Base-by-base conservation (phyloP, 2,329 filamentous ascomycete genomes). In the Tolypocladium inflatum region DNA sequence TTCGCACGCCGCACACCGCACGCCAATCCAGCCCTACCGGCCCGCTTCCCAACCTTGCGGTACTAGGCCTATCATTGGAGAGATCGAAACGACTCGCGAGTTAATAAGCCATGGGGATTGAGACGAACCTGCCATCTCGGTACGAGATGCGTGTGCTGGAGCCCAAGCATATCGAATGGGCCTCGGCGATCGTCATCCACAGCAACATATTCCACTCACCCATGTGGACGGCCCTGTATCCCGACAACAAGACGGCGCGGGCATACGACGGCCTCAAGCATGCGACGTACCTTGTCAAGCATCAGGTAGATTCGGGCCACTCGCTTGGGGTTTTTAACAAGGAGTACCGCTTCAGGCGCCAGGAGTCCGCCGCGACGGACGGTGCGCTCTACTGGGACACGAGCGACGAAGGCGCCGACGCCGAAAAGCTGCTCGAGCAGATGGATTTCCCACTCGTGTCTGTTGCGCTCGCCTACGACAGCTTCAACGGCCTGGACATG, bases 381-480 rank as follows among this genome's bases (percentile, higher is more conserved):
- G 67, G 68, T 11, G 62, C 58, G 45, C 62, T 71, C n/a, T 66
- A 66, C 60, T 71, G 68, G 68, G 59, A 69, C 26, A n/a, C 45
- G 10, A 54, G 37, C 7, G 42, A 65, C 43, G 26, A 55, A 8
- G 38, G 30, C 0, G 52, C 55, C 9, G 60, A 61, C 6, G 55
- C 23, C 1, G 61, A 62, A n/a, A 57, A 59, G 59, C 62, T 70
- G 33, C 63, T 68, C 2, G 65, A 65, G 56, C 63, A 65, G 52
- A 71, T 71, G 69, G 68, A 70, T 54, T 71, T 71, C 54, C 67
- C 68, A 1, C 62, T 70, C 10, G 68, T 68, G 2, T 68, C 65
- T 11, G 56, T 71, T 26, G 68, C 67, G 2, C 59, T 71, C 21
- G 62, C 67, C 4, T 69, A 65, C 55, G 69, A 71, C 56, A 62